These are phyloP conservation scores for Kwoniella newhampshirensis DNA, from an alignment of 768 basidiomycete genomes.

Conservation along the genomic window DNA sequence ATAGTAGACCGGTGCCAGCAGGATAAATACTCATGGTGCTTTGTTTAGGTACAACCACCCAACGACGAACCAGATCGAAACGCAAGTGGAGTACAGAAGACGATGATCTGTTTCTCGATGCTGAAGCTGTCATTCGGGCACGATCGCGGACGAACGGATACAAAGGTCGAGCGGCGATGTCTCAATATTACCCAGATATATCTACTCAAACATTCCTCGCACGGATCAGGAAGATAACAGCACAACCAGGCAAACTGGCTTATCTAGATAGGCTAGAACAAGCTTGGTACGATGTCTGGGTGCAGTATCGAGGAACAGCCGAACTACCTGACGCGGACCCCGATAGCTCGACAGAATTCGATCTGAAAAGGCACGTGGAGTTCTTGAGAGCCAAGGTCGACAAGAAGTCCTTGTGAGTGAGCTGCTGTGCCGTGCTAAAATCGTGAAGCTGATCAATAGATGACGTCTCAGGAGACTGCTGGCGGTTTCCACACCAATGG, in stretches of 20 bases:
- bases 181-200: conserved; percentile 71
- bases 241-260: conserved; percentile 67
- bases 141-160: conserved; percentile 63
- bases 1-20: neutral
- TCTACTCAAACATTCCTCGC: conserved; percentile 16
- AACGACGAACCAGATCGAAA: conserved; percentile 10
- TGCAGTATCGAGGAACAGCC: conserved; percentile 65
- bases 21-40: neutral
- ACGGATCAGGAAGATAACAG: conserved; percentile 60
- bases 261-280: conserved; percentile 79
- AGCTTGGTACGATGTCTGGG: conserved; percentile 76
- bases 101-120: conserved; percentile 85
- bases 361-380: conserved; percentile 74
- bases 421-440: conserved; percentile 61
- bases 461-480: conserved; percentile 2
- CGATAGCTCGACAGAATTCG: conserved; percentile 68
- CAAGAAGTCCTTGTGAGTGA: conserved; percentile 78
- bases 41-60: neutral
- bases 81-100: conserved; percentile 76
- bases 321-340: conserved; percentile 72
- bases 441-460: conserved; percentile 57
- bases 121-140: conserved; percentile 74
- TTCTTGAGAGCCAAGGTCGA: conserved; percentile 79
- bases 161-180: conserved; percentile 69
- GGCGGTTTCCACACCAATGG: conserved; percentile 16